Conservation (phyloP, 164 flowering plant genomes). For the Tinospora cordifolia region DNA sequence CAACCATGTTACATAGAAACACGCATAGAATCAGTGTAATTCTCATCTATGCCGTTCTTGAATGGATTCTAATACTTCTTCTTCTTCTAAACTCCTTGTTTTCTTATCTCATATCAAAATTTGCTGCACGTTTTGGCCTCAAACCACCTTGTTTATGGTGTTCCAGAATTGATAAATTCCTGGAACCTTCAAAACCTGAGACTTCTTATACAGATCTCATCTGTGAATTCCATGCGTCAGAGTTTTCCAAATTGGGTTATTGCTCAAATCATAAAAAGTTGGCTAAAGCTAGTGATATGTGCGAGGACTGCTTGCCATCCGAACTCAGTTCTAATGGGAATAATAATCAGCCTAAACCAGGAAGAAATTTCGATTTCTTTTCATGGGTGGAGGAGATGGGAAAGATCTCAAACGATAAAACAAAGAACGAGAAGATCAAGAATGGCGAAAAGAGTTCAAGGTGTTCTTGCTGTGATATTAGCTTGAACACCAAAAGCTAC, state of each 20-base stretch:
- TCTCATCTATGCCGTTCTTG: constrained; percentile 66
- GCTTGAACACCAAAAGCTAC: constrained; percentile 27
- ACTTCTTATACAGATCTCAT: constrained; percentile 42
- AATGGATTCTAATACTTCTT: constrained; percentile 74
- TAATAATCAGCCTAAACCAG: neutral
- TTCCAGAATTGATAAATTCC: constrained; percentile 55
- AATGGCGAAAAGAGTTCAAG: constrained; percentile 29
- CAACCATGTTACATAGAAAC: constrained; percentile 63
- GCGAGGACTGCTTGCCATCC: constrained; percentile 77
- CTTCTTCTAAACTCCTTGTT: constrained; percentile 78
- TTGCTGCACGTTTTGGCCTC: constrained; percentile 70
- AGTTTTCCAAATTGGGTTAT: constrained; percentile 68
- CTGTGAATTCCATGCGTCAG: constrained; percentile 70
- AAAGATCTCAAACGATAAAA: neutral
- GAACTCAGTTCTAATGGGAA: constrained; percentile 17
- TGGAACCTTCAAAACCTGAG: constrained; percentile 31
- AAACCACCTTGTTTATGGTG: constrained; percentile 84
- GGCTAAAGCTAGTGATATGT: constrained; percentile 47
- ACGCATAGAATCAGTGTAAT: constrained; percentile 51
- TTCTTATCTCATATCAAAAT: constrained; percentile 62
- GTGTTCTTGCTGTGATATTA: constrained; percentile 72
- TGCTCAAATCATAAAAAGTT: constrained; percentile 57
- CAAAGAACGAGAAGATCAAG: constrained; percentile 20
- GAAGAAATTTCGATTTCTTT: constrained; percentile 23
- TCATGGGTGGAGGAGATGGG: constrained; percentile 34